phyloP scores from a whole-genome alignment of 805 yeast species.

The Yamadazyma takamatsuzukensis region DNA sequence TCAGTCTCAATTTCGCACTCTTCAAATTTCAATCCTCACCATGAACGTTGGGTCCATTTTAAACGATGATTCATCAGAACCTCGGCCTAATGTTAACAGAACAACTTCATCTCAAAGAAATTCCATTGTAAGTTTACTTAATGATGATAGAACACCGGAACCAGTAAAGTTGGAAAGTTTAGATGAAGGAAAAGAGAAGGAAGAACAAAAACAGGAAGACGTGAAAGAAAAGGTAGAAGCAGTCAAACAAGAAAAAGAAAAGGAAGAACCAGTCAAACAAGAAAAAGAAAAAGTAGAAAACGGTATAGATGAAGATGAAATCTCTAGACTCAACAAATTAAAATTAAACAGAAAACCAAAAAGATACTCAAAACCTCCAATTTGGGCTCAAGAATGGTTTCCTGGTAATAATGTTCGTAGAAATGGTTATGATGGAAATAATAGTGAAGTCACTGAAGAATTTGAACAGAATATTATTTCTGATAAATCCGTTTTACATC shows the following conservation, averaged over 20 bases:
- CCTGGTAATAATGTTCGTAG: slow-evolving; percentile 24
- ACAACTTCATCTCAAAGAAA: slow-evolving; percentile 12
- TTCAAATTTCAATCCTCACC: neutral
- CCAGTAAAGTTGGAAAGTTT: too few species aligned
- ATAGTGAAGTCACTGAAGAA: neutral
- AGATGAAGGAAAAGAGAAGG: neutral
- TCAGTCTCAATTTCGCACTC: too few species aligned
- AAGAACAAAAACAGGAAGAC: neutral
- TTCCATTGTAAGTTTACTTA: slow-evolving; percentile 32
- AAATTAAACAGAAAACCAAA: slow-evolving; percentile 46
- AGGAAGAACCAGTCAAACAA: slow-evolving; percentile 2
- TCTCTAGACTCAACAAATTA: slow-evolving; percentile 21
- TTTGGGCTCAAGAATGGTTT: slow-evolving; percentile 80
- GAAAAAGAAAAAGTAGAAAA: neutral
- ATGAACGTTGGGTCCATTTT: slow-evolving; percentile 40
- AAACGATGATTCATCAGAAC: slow-evolving; percentile 29
- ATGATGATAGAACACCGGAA: slow-evolving; percentile 28
- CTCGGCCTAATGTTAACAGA: neutral
- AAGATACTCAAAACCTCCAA: slow-evolving; percentile 63
- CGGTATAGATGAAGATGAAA: slow-evolving; percentile 23
- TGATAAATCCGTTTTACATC: slow-evolving; percentile 28
- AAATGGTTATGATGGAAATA: neutral
- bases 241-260: neutral
- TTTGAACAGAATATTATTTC: slow-evolving; percentile 10
- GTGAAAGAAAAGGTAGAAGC: neutral